A percentile compares a stretch with the other conserved stretches of the same genome.
Conservation (phyloP, 2,329 filamentous ascomycete species). For the Eutypella sp. region DNA sequence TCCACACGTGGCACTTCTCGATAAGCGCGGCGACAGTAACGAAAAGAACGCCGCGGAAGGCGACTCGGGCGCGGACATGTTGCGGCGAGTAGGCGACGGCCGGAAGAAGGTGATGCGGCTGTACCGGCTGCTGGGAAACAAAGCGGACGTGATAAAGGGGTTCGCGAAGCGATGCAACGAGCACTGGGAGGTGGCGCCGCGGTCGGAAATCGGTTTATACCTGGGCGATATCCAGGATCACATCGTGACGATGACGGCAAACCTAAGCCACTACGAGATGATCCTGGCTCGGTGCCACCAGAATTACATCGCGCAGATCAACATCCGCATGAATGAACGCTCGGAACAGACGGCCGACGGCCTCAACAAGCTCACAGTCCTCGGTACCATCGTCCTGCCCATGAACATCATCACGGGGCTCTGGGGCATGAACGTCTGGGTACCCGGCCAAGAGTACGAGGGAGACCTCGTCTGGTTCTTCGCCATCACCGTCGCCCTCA, state of each 20-base stretch:
- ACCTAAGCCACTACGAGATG: slow-evolving; percentile 92
- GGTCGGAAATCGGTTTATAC: slow-evolving; percentile 95
- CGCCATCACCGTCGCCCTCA: slow-evolving; percentile 66
- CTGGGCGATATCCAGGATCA: slow-evolving; percentile 98
- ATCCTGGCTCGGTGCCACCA: slow-evolving; percentile 86
- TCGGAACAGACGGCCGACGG: slow-evolving; percentile 95
- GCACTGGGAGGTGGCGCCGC: slow-evolving; percentile 91
- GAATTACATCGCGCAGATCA: slow-evolving; percentile 99
- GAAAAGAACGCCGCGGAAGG: slow-evolving; percentile 41
- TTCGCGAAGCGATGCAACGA: slow-evolving; percentile 98
- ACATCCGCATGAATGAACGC: slow-evolving; percentile 97
- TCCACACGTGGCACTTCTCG: slow-evolving; percentile 31
- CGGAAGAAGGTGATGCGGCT: slow-evolving; percentile 96
- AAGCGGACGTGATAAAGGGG: slow-evolving; percentile 98
- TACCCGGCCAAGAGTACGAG: slow-evolving; percentile 84
- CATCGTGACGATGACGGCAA: slow-evolving; percentile 97
- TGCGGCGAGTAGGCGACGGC: slow-evolving; percentile 86
- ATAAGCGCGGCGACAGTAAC: slow-evolving; percentile 30
- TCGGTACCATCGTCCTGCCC: slow-evolving; percentile 93
- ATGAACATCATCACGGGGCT: slow-evolving; percentile 99
- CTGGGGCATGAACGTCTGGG: slow-evolving; percentile 98
- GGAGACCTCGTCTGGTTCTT: slow-evolving; percentile 71
- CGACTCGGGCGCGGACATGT: slow-evolving; percentile 69
- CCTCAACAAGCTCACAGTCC: slow-evolving; percentile 86
- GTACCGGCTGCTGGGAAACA: slow-evolving; percentile 89